Evolutionary conservation across 1,284 basidiomycete species (phyloP).

Genomic region (Apiotrichum domesticum): DNA sequence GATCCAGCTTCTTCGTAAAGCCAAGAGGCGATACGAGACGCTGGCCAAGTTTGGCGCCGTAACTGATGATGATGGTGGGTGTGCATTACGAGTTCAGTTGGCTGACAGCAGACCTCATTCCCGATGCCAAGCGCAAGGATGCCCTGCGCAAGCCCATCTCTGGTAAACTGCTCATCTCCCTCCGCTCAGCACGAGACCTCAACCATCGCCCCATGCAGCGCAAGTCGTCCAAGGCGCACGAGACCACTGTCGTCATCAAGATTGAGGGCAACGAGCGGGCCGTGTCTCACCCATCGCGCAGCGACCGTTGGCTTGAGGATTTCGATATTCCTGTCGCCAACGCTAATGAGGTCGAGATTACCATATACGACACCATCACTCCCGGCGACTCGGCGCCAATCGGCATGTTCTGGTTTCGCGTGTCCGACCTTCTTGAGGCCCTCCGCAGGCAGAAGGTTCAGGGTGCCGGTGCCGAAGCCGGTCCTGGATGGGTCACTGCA

Average conservation of each 20-base stretch:
- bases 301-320: slow-evolving; percentile 95
- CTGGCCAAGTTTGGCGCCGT: slow-evolving; percentile 85
- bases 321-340: slow-evolving; percentile 97
- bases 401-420: slow-evolving; percentile 91
- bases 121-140: slow-evolving; percentile 82
- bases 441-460: slow-evolving; percentile 86
- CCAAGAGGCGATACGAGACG: slow-evolving; percentile 93
- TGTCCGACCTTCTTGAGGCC: slow-evolving; percentile 92
- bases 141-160: slow-evolving; percentile 88
- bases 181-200: slow-evolving; percentile 85
- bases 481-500: slow-evolving; percentile 81
- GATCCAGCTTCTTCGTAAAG: slow-evolving; percentile 84
- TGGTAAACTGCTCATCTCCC: slow-evolving; percentile 82
- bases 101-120: slow-evolving; percentile 40
- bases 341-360: slow-evolving; percentile 96
- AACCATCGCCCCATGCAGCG: slow-evolving; percentile 82
- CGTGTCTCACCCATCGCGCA: slow-evolving; percentile 84
- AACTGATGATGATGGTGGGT: slow-evolving; percentile 66
- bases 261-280: slow-evolving; percentile 93
- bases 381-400: slow-evolving; percentile 78
- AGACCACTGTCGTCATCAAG: slow-evolving; percentile 90
- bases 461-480: slow-evolving; percentile 65
- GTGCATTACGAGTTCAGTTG: not conserved
- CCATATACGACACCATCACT: slow-evolving; percentile 86
- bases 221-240: slow-evolving; percentile 68